These are phyloP conservation scores for Epithele typhae DNA, from an alignment of 768 basidiomycete species.

Conservation along the genomic window DNA sequence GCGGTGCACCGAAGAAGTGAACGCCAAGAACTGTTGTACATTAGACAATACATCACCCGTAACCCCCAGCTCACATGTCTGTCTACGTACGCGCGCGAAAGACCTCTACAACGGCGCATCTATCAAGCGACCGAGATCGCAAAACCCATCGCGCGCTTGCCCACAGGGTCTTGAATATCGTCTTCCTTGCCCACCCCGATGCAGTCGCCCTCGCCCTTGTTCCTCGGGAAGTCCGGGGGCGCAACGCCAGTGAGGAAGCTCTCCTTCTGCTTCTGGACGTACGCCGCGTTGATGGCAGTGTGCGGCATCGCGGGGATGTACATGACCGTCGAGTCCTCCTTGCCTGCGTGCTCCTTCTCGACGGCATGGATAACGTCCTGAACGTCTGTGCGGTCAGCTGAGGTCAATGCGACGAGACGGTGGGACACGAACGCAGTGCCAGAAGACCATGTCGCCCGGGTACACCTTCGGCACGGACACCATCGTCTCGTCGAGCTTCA, in stretches of 20 bases:
- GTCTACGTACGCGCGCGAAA: not conserved
- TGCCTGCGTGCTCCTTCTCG: slow-evolving; percentile 48
- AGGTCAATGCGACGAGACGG: not conserved
- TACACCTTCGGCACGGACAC: slow-evolving; percentile 64
- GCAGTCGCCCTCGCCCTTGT: slow-evolving; percentile 36
- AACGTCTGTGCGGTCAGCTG: not conserved
- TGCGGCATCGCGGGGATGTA: slow-evolving; percentile 73
- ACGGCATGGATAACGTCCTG: slow-evolving; percentile 45
- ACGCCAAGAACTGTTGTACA: slow-evolving; percentile 5
- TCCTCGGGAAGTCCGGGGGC: slow-evolving; percentile 68
- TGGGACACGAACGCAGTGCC: slow-evolving; percentile 51
- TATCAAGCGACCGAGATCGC: slow-evolving; percentile 21
- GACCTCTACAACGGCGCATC: not conserved
- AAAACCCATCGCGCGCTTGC: slow-evolving; percentile 43
- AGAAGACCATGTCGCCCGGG: slow-evolving; percentile 77
- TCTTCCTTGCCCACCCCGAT: slow-evolving; percentile 35
- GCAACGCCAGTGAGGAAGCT: slow-evolving; percentile 55
- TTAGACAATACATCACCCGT: not conserved
- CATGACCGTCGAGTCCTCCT: slow-evolving; percentile 61
- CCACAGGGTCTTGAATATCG: slow-evolving; percentile 33
- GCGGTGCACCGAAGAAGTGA: not conserved
- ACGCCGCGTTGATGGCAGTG: slow-evolving; percentile 56
- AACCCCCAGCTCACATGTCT: not conserved
- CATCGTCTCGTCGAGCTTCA: slow-evolving; percentile 62
- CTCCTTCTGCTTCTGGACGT: slow-evolving; percentile 58